Conservation (phyloP, 202 grass and related monocot species). For the Schoenoplectus triqueter region DNA sequence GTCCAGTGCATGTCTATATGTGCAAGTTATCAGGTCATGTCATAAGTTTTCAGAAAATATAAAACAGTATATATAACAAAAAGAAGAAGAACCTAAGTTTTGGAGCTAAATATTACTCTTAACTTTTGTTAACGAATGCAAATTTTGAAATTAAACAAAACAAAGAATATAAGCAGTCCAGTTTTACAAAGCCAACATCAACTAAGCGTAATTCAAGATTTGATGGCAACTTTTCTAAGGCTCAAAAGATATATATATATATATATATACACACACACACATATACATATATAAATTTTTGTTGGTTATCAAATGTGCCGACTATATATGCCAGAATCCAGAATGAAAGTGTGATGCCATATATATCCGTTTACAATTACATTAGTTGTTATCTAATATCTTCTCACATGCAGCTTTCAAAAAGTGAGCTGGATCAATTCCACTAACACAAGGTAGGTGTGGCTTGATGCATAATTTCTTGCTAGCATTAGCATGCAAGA, state of each 20-base stretch:
- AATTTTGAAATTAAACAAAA: neutral
- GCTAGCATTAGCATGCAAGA: conserved; percentile 33
- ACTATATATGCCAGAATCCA: neutral
- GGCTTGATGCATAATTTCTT: conserved; percentile 3
- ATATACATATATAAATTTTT: too few relatives aligned
- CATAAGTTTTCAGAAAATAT: too few relatives aligned
- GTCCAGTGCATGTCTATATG: neutral
- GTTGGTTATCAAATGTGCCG: too few relatives aligned
- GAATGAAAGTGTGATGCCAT: neutral
- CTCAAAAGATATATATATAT: too few relatives aligned
- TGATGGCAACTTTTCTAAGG: too few relatives aligned
- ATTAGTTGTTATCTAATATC: conserved; percentile 12
- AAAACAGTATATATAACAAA: neutral
- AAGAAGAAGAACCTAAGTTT: neutral
- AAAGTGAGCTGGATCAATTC: conserved; percentile 38
- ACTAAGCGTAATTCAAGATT: neutral
- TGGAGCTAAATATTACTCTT: neutral
- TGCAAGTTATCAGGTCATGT: too few relatives aligned
- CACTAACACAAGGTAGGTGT: conserved; percentile 19
- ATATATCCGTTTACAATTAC: neutral
- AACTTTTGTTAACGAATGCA: neutral
- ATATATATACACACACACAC: too few relatives aligned
- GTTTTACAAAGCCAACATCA: neutral
- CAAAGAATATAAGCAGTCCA: neutral
- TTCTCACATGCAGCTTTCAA: conserved; percentile 34